Evolutionary conservation across 2,329 filamentous ascomycete species (phyloP).

Genomic region (Penicillium sp.): DNA sequence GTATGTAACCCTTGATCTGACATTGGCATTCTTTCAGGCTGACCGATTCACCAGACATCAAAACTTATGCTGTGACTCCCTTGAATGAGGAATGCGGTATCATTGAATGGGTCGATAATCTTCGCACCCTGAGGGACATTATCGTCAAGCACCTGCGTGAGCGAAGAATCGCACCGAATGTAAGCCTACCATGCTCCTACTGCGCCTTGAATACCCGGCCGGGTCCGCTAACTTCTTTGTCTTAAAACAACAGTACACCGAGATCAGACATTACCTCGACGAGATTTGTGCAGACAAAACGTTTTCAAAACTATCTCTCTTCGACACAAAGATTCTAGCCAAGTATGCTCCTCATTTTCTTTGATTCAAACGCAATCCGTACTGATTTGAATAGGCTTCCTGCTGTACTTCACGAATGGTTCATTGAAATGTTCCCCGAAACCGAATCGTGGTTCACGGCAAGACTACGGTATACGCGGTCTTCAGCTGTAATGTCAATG

Average conservation of each 20-base stretch:
- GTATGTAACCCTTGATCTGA: slow-evolving; percentile 39
- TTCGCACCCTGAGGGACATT: slow-evolving; percentile 93
- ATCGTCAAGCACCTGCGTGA: slow-evolving; percentile 78
- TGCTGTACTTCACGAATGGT: slow-evolving; percentile 89
- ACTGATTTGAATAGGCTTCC: slow-evolving; percentile 65
- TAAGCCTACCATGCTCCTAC: slow-evolving; percentile 31
- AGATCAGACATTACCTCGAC: slow-evolving; percentile 66
- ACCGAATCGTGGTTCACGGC: slow-evolving; percentile 91
- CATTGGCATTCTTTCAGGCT: slow-evolving; percentile 14
- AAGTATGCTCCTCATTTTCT: slow-evolving; percentile 39
- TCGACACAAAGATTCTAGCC: slow-evolving; percentile 67
- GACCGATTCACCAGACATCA: slow-evolving; percentile 65
- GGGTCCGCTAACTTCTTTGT: neutral
- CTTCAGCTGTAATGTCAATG: slow-evolving; percentile 99
- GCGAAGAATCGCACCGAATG: slow-evolving; percentile 67
- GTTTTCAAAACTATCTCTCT: slow-evolving; percentile 69
- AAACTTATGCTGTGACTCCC: slow-evolving; percentile 95
- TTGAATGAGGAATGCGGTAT: slow-evolving; percentile 97
- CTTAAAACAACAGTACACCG: slow-evolving; percentile 62
- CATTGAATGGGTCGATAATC: slow-evolving; percentile 97
- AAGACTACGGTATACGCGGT: slow-evolving; percentile 85
- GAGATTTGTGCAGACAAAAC: slow-evolving; percentile 65
- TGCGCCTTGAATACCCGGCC: neutral
- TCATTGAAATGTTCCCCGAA: slow-evolving; percentile 91
- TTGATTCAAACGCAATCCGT: neutral